Conservation (phyloP, 2,329 filamentous ascomycete species). For the Trichophyton equinum region DNA sequence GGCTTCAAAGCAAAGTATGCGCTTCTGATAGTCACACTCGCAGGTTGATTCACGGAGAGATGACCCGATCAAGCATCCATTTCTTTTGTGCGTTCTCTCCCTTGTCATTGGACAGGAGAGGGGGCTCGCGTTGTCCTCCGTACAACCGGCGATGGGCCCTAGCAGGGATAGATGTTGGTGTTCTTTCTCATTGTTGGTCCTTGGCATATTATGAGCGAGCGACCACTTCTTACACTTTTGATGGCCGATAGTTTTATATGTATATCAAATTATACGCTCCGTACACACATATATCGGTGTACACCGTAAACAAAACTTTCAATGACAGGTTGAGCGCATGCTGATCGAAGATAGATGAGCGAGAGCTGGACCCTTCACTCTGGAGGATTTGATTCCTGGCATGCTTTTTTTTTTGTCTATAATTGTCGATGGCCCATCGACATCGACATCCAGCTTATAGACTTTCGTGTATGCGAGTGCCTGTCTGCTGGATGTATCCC, state of each 20-base stretch:
- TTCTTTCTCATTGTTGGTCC: neutral
- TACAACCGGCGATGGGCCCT: neutral
- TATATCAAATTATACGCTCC: neutral
- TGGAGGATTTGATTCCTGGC: neutral
- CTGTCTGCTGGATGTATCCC: neutral
- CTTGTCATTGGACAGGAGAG: neutral
- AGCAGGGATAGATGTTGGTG: neutral
- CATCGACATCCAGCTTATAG: neutral
- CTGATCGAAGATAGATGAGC: neutral
- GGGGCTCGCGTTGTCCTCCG: neutral
- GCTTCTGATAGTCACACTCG: neutral
- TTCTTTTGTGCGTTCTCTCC: neutral
- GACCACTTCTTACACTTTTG: neutral
- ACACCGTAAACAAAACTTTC: neutral
- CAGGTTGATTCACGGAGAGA: neutral
- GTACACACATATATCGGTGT: neutral
- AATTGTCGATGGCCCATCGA: neutral
- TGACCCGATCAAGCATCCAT: neutral
- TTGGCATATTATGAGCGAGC: neutral
- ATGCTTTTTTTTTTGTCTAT: neutral
- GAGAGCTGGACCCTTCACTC: neutral
- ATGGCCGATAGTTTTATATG: neutral
- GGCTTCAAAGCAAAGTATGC: neutral
- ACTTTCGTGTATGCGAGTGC: slow-evolving; percentile 2
- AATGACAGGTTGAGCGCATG: neutral